These are phyloP conservation scores for Skeletonema grethae DNA, from an alignment of 108 stramenopile genomes.

Conservation along the genomic window DNA sequence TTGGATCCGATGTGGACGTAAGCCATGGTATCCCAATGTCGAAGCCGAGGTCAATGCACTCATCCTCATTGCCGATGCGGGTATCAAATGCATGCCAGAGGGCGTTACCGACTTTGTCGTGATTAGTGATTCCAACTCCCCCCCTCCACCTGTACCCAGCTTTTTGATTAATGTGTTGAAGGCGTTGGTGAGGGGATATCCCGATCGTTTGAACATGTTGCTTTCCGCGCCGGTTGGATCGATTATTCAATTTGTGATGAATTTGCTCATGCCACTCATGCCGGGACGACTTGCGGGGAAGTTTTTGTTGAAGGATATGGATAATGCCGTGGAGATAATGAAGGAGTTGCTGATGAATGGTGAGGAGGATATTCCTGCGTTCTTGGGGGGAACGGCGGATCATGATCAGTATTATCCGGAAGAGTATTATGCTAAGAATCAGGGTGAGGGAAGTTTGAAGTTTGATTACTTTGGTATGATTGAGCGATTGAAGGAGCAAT, in stretches of 20 bases:
- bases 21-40: conserved; percentile 90
- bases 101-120: conserved; percentile 87
- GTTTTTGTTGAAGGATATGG: conserved; percentile 66
- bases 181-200: conserved; percentile 85
- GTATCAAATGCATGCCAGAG: conserved; percentile 82
- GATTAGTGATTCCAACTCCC: conserved; percentile 76
- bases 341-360: conserved; percentile 71
- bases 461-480: conserved; percentile 91
- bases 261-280: conserved; percentile 85
- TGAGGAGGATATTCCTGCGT: conserved; percentile 86
- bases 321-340: conserved; percentile 56
- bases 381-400: conserved; percentile 76
- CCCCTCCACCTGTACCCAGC: conserved; percentile 89
- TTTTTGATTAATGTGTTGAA: conserved; percentile 88
- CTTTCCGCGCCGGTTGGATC: conserved; percentile 78
- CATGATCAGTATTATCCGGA: conserved; percentile 86
- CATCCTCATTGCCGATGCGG: conserved; percentile 84
- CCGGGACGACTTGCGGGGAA: conserved; percentile 82
- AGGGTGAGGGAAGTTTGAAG: conserved; percentile 82
- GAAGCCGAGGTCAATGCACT: conserved; percentile 87
- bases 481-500: conserved; percentile 66
- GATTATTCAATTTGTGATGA: conserved; percentile 89
- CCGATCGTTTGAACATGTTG: conserved; percentile 79
- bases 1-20: conserved; percentile 87
- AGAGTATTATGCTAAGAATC: conserved; percentile 65